Evolutionary conservation across 768 basidiomycete species (phyloP).

Genomic region (Tricholomella constricta): DNA sequence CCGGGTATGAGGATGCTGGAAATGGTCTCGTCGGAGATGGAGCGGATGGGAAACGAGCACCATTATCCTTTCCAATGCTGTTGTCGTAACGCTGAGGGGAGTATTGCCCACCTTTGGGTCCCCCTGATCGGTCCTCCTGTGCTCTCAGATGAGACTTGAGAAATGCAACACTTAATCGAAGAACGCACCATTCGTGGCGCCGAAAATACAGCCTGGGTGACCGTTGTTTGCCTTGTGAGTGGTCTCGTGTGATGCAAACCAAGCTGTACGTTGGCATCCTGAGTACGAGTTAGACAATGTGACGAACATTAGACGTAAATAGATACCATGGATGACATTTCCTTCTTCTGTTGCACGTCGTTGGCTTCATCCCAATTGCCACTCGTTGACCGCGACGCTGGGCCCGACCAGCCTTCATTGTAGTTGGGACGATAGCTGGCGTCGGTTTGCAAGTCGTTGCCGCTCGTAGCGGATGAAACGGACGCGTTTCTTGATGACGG

Average conservation of each 20-base stretch:
- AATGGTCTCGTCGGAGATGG: conserved; percentile 48
- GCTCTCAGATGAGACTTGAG: conserved; percentile 21
- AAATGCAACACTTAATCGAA: conserved; percentile 7
- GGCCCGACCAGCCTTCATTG: conserved; percentile 51
- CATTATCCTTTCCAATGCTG: conserved; percentile 42
- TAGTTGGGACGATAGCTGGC: conserved; percentile 47
- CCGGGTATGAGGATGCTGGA: conserved; percentile 27
- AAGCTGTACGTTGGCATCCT: conserved; percentile 49
- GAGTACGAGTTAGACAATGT: conserved; percentile 12
- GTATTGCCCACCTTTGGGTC: conserved; percentile 48
- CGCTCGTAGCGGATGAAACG: conserved; percentile 58
- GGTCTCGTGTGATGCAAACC: conserved; percentile 48
- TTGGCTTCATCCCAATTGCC: conserved; percentile 63
- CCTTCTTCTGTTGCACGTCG: conserved; percentile 51
- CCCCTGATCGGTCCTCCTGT: conserved; percentile 49
- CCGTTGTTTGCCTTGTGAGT: conserved; percentile 38
- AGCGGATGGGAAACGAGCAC: conserved; percentile 42
- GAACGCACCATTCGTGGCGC: conserved; percentile 42
- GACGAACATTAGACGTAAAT: conserved; percentile 17
- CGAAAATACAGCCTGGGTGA: conserved; percentile 40
- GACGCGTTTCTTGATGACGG: conserved; percentile 62
- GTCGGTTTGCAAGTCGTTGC: conserved; percentile 50
- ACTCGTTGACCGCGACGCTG: conserved; percentile 46
- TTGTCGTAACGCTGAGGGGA: conserved; percentile 58
- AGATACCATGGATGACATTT: conserved; percentile 46